Evolutionary conservation across 192 early-diverging fungal species (phyloP), one percentile per base, ranked within the genome.

Genomic region (Coemansia asiatica): DNA sequence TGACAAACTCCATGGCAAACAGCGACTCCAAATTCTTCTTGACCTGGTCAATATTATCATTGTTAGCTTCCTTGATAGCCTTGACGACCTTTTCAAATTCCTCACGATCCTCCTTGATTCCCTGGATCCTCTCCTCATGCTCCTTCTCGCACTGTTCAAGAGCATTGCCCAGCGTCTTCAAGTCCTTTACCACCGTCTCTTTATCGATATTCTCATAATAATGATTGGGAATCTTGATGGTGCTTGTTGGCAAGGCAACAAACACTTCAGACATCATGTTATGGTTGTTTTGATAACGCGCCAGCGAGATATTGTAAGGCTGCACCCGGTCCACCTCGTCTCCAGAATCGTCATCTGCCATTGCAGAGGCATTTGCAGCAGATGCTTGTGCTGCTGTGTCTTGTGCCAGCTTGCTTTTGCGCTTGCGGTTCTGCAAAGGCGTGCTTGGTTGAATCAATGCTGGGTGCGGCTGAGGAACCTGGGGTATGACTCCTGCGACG

Each of bases 211-310:
- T 44, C 46, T 75, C 69, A 28, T 81, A 81, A 53, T 69, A 81
- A 63, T 75, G 78, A 56, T 63, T 63, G 27, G 72, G 72, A 6
- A 61, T n/a, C 15, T 50, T 63, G 21, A 75, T 65, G 2, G 69
- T 71, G 69, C 78, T 81, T 0, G 69, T 71, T 2, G 78, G 78
- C 47, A 81, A 46, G n/a, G 78, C 78, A 0, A 81, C 60, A 29
- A 81, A 81, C 4, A 81, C 61, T 38, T 81, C 78, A 5, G 78
- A 61, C 78, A 81, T 75, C 49, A 81, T 10, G 27, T 61, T 75
- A 60, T 81, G 78, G 66, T 75, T 81, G 59, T 75, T 68, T 48
- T 81, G 78, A 62, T 81, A 81, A 49, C 78, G 61, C 23, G 55
- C 54, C 25, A 81, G 54, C 19, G 78, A 71, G 12, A 81, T 64